These are phyloP conservation scores for Colletotrichum viniferum DNA, from an alignment of 2,329 filamentous ascomycete species.

Conservation along the genomic window DNA sequence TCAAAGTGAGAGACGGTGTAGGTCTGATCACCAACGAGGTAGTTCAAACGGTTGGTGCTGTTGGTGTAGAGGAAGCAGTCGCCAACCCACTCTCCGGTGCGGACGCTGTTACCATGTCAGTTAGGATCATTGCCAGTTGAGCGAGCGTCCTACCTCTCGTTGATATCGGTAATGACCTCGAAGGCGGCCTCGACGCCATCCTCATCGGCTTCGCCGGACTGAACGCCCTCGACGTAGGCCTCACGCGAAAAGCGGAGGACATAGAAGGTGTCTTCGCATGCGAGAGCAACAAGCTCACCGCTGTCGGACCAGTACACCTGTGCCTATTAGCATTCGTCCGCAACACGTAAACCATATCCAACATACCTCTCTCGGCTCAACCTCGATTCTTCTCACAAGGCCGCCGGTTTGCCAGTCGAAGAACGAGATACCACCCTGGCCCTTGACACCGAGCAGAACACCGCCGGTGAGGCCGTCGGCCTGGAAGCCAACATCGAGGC, in stretches of 20 bases:
- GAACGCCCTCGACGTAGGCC: constrained; percentile 82
- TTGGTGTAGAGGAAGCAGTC: constrained; percentile 99
- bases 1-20: constrained; percentile 98
- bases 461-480: constrained; percentile 91
- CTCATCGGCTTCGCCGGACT: constrained; percentile 80
- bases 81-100: constrained; percentile 96
- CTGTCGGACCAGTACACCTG: constrained; percentile 97
- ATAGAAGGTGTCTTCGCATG: constrained; percentile 95
- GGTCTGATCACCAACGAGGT: constrained; percentile 95
- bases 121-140: not conserved
- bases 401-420: constrained; percentile 95
- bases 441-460: constrained; percentile 90
- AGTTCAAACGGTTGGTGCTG: constrained; percentile 94
- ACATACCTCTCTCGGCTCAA: constrained; percentile 61
- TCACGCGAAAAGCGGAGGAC: constrained; percentile 91
- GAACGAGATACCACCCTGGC: constrained; percentile 91
- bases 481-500: constrained; percentile 92
- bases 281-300: constrained; percentile 89
- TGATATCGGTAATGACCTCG: constrained; percentile 94
- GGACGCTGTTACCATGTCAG: constrained; percentile 62
- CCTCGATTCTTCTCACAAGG: constrained; percentile 90
- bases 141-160: constrained; percentile 68
- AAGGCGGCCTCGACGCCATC: constrained; percentile 96
- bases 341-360: too few species aligned
- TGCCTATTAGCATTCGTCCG: not conserved